phyloP scores from a whole-genome alignment of 2,329 filamentous ascomycete species.

The Aspergillus texensis region DNA sequence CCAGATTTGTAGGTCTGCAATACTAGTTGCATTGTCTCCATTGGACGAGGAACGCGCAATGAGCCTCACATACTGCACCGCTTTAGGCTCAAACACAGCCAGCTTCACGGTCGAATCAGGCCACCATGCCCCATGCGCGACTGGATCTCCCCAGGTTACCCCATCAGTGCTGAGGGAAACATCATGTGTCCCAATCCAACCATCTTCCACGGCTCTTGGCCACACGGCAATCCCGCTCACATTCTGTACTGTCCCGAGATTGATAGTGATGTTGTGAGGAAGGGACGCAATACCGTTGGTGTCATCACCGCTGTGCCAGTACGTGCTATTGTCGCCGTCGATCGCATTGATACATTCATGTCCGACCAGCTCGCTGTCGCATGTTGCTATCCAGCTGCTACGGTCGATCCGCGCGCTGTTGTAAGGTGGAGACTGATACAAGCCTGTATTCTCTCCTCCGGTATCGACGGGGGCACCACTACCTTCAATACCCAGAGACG shows the following conservation, averaged over 20 bases:
- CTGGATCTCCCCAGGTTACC: conserved; percentile 12
- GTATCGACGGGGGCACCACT: conserved; percentile 1
- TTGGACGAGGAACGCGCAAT: neutral
- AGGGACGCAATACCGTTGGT: neutral
- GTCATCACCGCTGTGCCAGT: conserved; percentile 14
- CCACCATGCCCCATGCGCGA: conserved; percentile 21
- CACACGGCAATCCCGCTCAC: conserved; percentile 18
- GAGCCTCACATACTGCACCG: conserved; percentile 17
- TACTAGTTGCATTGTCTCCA: neutral
- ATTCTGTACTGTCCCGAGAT: conserved; percentile 15
- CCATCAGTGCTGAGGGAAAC: neutral
- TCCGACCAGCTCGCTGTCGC: conserved; percentile 8
- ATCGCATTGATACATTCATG: conserved; percentile 16
- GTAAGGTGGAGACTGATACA: conserved; percentile 17
- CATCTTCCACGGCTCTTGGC: conserved; percentile 12
- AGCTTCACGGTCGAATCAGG: conserved; percentile 17
- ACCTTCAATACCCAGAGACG: conserved; percentile 4
- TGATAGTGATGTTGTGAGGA: conserved; percentile 11
- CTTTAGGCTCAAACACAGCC: conserved; percentile 17
- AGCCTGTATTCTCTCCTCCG: neutral
- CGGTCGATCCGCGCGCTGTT: conserved; percentile 14
- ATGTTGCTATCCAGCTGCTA: conserved; percentile 16
- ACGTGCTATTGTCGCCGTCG: conserved; percentile 16
- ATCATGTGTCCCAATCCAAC: conserved; percentile 17
- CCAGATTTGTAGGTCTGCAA: neutral